Evolutionary conservation across 2,329 filamentous ascomycete species (phyloP), one percentile per base, ranked within the genome.

Genomic region (Leptographium lundbergii): DNA sequence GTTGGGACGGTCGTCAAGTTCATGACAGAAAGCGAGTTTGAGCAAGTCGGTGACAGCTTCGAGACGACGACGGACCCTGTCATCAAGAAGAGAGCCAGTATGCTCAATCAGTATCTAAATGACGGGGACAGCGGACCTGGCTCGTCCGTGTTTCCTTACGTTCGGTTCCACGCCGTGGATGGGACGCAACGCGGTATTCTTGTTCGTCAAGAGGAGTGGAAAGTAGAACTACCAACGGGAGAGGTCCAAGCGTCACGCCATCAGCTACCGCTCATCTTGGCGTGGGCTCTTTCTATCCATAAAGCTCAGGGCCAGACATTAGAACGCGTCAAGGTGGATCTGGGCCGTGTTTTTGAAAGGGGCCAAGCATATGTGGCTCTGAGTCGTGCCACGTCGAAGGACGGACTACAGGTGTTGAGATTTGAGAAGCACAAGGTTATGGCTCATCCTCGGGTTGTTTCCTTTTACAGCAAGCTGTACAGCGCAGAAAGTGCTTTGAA

Each of bases 331-430:
- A 95, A 95, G 68, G 94, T 99, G 29, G 91, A 99, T 69, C 78
- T 99, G 0, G 88, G 90, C 34, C 87, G 84, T 62, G 89, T 96
- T 1, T 99, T 99, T 66, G 94, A 99, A 70, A 96, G 96, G 71
- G 94, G 94, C 0, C 94, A 99, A 71, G 94, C 94, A 6, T 99
- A 99, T 68, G 94, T 99, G 57, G 94, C 94, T 57, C 82, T 99
- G 17, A 95, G 89, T 76, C 88, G 94, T 72, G 94, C 94, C 17
- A 95, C 90, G 1, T 88, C 81, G 60, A 91, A 96, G 74, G 80
- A 84, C 22, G 94, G 94, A 0, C 75, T 99, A 24, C 90, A 96
- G 68, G 91, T 99, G 14, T 72, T 92, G 55, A 81, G 89, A 42
- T 99, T 99, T 67, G 88, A 96, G 67, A 88, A 89, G 64, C 81